Evolutionary conservation across 2,329 filamentous ascomycete species (phyloP).

Genomic region (Nemania sp.): DNA sequence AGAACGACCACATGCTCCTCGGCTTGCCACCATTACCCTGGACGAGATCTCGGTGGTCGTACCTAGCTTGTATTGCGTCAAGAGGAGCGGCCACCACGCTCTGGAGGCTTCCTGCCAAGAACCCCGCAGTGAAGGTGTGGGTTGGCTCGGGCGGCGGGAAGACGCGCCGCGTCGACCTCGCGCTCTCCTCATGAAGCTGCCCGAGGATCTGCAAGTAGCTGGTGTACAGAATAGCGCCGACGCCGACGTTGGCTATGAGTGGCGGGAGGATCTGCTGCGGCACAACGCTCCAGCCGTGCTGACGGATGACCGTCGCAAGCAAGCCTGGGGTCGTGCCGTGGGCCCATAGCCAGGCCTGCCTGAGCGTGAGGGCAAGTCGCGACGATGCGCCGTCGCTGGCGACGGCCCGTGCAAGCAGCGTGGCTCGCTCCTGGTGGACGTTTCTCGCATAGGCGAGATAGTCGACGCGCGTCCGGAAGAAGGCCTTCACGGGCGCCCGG

Average conservation of each 20-base stretch:
- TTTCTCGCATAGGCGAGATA: constrained; percentile 67
- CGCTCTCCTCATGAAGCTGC: constrained; percentile 67
- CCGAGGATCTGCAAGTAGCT: constrained; percentile 74
- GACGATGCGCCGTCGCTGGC: constrained; percentile 44
- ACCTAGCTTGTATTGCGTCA: constrained; percentile 75
- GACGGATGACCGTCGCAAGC: constrained; percentile 66
- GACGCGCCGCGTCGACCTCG: constrained; percentile 60
- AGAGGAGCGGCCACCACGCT: constrained; percentile 74
- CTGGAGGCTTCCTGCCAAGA: constrained; percentile 71
- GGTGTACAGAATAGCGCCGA: constrained; percentile 76
- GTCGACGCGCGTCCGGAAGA: constrained; percentile 88
- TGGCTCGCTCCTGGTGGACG: constrained; percentile 53
- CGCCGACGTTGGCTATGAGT: constrained; percentile 72
- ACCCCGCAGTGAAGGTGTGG: constrained; percentile 71
- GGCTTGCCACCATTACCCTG: constrained; percentile 48
- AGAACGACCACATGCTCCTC: constrained; percentile 75
- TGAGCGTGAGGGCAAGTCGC: constrained; percentile 40
- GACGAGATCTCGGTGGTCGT: constrained; percentile 61
- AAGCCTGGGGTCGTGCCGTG: constrained; percentile 71
- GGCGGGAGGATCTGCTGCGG: constrained; percentile 79
- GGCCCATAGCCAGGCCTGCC: constrained; percentile 55
- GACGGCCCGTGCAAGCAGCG: constrained; percentile 44
- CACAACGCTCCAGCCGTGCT: constrained; percentile 75
- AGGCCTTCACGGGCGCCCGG: constrained; percentile 86
- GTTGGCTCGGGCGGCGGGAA: constrained; percentile 69